Evolutionary conservation across 2,329 filamentous ascomycete genomes (phyloP), one percentile per base, ranked within the genome.

Genomic region (Leptoxyphium fumago): DNA sequence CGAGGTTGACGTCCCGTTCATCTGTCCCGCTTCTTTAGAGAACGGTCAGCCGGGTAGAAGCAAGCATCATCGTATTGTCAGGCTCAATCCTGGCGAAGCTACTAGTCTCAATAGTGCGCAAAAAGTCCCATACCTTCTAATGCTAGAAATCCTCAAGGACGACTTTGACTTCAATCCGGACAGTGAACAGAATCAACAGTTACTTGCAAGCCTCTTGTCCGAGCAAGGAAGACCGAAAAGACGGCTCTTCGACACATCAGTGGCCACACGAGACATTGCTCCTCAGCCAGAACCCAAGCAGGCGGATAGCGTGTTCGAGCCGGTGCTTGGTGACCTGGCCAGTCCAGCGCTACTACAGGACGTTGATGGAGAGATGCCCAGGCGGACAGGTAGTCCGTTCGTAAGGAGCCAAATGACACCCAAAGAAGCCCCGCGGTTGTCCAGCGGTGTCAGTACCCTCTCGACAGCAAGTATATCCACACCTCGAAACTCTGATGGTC

Each of bases 41-140:
- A 75, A 84, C 61, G 82, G 84, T 17, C 74, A 77, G n/a, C 77
- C 83, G 2, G 76, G 80, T 21, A 79, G 77, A 57, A 88, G 84
- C 56, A 76, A 75, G 44, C 85, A 91, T 59, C 84, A 91, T 57
- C 77, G 84, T 30, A 86, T 91, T 46, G 84, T 91, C 39, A 76
- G 84, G 32, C 71, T 91, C 41, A 91, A 88, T 55, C 85, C 84
- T 6, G 82, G 83, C 1, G 84, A 91, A 62, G 80, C 84, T 5
- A 89, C 84, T 1, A 85, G 88, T 44, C 66, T 91, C 42, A 91
- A 91, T 62, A 91, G 84, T 59, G 84, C 84, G 4, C 84, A 91
- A 60, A 83, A 87, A 58, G 84, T 91, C 39, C 84, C 84, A 1
- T 91, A 87, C 62, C 64, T 91, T 41, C 71, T 91, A 26, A 88